phyloP scores from a whole-genome alignment of 73 alveolate species.

The Stentor coeruleus region DNA sequence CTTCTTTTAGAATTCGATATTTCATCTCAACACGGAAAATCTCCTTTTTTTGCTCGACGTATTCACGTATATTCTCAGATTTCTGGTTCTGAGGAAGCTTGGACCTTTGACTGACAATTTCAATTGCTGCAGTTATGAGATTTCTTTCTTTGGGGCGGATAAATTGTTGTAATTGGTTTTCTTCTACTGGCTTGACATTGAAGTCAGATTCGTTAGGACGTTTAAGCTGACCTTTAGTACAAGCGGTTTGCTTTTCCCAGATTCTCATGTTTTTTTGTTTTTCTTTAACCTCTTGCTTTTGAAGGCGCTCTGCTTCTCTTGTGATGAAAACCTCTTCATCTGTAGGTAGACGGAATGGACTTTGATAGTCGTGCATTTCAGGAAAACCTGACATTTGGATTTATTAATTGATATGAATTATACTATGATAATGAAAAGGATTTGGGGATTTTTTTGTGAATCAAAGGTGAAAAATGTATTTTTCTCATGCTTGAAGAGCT shows the following conservation, averaged over 20 bases:
- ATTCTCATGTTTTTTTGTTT: constrained; percentile 49
- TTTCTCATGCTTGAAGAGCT: too few relatives aligned
- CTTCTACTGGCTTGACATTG: not conserved
- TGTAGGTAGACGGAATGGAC: constrained; percentile 48
- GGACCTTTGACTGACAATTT: not conserved
- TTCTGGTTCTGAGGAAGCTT: constrained; percentile 47
- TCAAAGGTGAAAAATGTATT: too few relatives aligned
- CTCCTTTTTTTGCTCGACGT: constrained; percentile 59
- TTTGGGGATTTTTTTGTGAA: too few relatives aligned
- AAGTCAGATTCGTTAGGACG: not conserved
- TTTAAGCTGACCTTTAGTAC: constrained; percentile 47
- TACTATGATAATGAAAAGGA: too few relatives aligned
- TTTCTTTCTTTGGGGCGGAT: not conserved
- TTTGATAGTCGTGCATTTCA: not conserved
- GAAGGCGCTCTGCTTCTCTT: constrained; percentile 57
- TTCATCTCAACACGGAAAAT: constrained; percentile 59
- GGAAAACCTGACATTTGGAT: too few relatives aligned
- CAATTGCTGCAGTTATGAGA: constrained; percentile 9
- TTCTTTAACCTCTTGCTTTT: constrained; percentile 57
- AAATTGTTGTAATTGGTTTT: not conserved
- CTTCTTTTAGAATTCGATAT: constrained; percentile 49
- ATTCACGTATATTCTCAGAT: constrained; percentile 51
- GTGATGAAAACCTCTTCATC: constrained; percentile 65
- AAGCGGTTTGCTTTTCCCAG: constrained; percentile 72
- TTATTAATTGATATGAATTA: too few relatives aligned